Base-by-base conservation (phyloP, 106 monocot genomes). In the Acorus gramineus region DNA sequence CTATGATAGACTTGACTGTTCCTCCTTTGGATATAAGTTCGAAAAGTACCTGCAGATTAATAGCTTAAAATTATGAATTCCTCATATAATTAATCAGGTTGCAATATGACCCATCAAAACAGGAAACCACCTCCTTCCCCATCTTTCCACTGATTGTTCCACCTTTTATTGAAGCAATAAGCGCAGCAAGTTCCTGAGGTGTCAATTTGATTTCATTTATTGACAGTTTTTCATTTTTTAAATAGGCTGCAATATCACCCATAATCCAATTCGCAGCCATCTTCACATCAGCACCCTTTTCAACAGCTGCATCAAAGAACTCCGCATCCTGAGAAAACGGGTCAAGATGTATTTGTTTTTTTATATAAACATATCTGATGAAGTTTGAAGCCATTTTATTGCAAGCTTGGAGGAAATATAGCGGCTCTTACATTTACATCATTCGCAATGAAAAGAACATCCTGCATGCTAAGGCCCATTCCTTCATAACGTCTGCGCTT, bases 241-340 rank as follows among this genome's bases (percentile, higher is more conserved):
- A 67, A 72, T 80, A 83, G 69, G 90, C 95, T 59, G 95, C 87
- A 70, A 91, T 90, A 66, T 96, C 95, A 56, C 95, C 84, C 95
- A 96, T 96, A 55, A 96, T 90, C 95, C 95, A 96, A 59, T 96
- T 96, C 8, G 90, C 95, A 59, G 87, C 90, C 74, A 85, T 56
- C 71, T 96, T 96, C 54, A 74, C 86, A 67, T 96, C 95, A 52
- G 87, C 90, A 11, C 95, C 95, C 12, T 76, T 87, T 56, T 83
- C 66, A 66, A 90, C 59, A 52, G 80, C 61, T 56, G 87, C 71
- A 74, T 96, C 95, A 66, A 90, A 96, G 59, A 87, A 96, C 46
- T 78, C 61, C 50, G 87, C 86, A 14, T 90, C 87, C 95, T 96
- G 70, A n/a, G 47, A 65, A 57, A 62, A 46, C 60, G 4, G 28